These are phyloP conservation scores for Glaciozyma antarctica DNA, from an alignment of 768 basidiomycete genomes.

Conservation along the genomic window DNA sequence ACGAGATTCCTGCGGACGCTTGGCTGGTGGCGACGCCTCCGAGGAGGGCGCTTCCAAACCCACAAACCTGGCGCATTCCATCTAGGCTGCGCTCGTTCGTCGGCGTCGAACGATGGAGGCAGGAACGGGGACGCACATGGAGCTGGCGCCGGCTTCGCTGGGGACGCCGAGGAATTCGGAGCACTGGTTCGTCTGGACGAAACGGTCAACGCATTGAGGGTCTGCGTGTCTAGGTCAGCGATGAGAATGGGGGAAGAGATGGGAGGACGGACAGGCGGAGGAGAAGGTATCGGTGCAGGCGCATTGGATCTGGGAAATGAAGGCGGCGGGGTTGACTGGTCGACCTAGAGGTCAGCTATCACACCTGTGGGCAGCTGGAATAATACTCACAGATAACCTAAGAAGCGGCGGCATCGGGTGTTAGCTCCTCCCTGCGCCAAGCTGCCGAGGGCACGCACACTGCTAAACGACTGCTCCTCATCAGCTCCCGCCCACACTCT, in stretches of 20 bases:
- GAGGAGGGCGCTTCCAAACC: slow-evolving; percentile 10
- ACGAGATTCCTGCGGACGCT: background rate
- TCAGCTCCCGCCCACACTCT: background rate
- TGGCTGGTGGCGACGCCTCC: slow-evolving; percentile 18
- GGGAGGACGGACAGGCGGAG: slow-evolving; percentile 9
- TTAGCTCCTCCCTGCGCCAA: background rate
- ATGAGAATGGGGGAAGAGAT: too few species aligned
- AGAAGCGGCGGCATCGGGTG: background rate
- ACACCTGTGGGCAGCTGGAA: background rate
- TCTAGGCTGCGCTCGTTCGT: slow-evolving; percentile 8
- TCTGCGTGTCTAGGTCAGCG: background rate
- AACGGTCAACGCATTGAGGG: slow-evolving; percentile 26
- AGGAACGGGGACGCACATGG: slow-evolving; percentile 2
- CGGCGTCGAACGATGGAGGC: background rate
- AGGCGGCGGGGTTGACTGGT: slow-evolving; percentile 17
- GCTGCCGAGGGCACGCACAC: background rate
- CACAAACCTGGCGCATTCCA: slow-evolving; percentile 19
- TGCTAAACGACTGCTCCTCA: background rate
- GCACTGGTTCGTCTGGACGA: slow-evolving; percentile 30
- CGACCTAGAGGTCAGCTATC: background rate
- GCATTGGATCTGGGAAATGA: slow-evolving; percentile 20
- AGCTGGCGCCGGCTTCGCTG: slow-evolving; percentile 6
- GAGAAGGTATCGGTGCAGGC: slow-evolving; percentile 22
- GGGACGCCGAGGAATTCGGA: slow-evolving; percentile 21
- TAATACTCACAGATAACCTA: background rate